A percentile compares a stretch with the other conserved stretches of the same genome.
Evolutionary conservation across 176 grass and related monocot genomes (phyloP).

Genomic region (Triticum turgidum): DNA sequence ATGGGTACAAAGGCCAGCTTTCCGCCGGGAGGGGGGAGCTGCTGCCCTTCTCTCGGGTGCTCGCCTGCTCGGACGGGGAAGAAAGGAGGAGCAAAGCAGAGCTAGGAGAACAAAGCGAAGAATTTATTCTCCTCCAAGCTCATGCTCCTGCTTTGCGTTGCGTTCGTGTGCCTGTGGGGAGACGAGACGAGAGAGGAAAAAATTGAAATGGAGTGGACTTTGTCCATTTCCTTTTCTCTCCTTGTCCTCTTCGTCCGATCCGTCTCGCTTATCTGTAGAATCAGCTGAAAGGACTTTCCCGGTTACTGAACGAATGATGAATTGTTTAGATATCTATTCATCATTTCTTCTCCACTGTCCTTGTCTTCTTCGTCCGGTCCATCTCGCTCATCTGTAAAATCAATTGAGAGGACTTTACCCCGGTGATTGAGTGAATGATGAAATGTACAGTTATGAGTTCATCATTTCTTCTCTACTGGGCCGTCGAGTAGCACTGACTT

Average conservation of each 20-base stretch:
- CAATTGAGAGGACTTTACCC: background rate
- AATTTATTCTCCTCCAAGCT: conserved; percentile 4
- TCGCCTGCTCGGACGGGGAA: conserved; percentile 24
- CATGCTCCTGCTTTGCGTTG: background rate
- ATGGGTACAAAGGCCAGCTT: conserved; percentile 58
- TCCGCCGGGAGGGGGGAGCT: conserved; percentile 25
- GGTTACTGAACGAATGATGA: background rate
- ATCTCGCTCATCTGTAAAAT: conserved; percentile 13
- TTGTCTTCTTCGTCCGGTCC: background rate
- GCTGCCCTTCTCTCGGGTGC: background rate
- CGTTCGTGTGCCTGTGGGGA: conserved; percentile 24
- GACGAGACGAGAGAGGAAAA: background rate
- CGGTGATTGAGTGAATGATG: background rate
- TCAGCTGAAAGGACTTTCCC: background rate
- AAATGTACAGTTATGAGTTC: background rate
- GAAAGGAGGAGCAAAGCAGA: conserved; percentile 34
- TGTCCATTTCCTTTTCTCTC: conserved; percentile 2
- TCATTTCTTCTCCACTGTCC: background rate
- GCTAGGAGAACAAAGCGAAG: conserved; percentile 15
- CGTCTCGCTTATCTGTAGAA: conserved; percentile 6
- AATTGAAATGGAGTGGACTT: conserved; percentile 21
- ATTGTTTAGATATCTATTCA: background rate
- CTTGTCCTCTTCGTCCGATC: background rate
- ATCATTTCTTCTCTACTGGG: background rate
- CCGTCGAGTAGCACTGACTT: background rate